Base-by-base conservation (phyloP, 345 rosid genomes). In the Erucastrum elatum region DNA sequence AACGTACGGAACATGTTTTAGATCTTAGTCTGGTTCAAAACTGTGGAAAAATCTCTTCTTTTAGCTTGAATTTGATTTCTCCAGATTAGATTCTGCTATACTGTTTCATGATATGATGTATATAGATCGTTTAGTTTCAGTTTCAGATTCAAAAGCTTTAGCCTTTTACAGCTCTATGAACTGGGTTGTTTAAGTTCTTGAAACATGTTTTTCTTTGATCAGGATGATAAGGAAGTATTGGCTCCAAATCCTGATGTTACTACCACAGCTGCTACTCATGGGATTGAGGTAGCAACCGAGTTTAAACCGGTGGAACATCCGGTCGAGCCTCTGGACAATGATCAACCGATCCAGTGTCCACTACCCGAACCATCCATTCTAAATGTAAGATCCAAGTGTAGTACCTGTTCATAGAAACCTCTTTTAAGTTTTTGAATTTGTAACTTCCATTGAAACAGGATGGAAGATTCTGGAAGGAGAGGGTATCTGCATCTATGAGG, bases 301-400 rank as follows among this genome's bases (percentile, higher is more conserved):
- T 92, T 94, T 82, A 94, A 91, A 87, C 98, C 97, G 0, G 94
- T 94, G 4, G 98, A 94, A 83, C 97, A 88, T 82, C 98, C 98
- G 0, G 81, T 79, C 0, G 98, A 92, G 88, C 98, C 98, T 71
- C 75, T 85, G n/a, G 88, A 92, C 79, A 89, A 81, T 46, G 97
- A 89, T 80, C 85, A 41, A 75, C 95, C 98, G 0, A 88, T 94
- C 72, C 94, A 90, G 39, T 94, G 98, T 82, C 98, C 97, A 3
- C 67, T 86, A 4, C 94, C 98, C 0, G 98, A 94, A 78, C 97
- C 94, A 71, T 94, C 97, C 25, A 92, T 94, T 82, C 90, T 94
- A 25, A 90, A 94, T 82, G 98, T 94, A 85, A 83, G 86, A 71
- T 71, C 64, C 7, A 21, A n/a, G 6, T 61, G 29, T 62, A 39